Base-by-base conservation (phyloP, 148 eudicot species). In the Arctostaphylos glauca region DNA sequence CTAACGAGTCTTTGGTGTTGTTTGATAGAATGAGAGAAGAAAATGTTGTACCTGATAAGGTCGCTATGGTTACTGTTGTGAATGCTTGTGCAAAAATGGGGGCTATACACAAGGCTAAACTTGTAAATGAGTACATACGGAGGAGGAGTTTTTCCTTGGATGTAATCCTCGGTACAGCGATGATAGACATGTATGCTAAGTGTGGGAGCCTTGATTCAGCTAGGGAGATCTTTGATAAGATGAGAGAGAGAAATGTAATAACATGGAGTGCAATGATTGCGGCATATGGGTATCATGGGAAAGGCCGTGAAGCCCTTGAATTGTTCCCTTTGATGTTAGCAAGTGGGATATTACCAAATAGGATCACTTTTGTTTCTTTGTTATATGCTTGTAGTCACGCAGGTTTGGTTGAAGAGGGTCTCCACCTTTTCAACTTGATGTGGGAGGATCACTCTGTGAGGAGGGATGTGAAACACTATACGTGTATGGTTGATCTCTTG, bases 101-200 rank as follows among this genome's bases (percentile, higher is more conserved):
- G 23, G 76, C 86, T 19, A 9, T 81, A 83, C 71, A 80, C 76
- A 81, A 84, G 67, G 83, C 86, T 41, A 84, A 71, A 80, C 66
- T 49, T 54, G 3, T 84, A 9, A 58, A 84, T 80, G 83, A 81
- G 47, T 84, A 80, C 31, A 76, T 84, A 66, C 8, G 38, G 23
- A 6, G 38, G 50, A 76, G 52, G 81, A 75, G 56, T 43, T 49
- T 81, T 21, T 81, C 81, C 16, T 76, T 84, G 68, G 83, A 84
- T 84, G 81, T 84, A 2, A 67, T 81, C 6, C 16, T 84, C 60
- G 86, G 84, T 21, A 78, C 84, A 3, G 80, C 87, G 0, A 77
- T 83, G 84, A 77, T 86, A n/a, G 88, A 86, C 70, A 83, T 86
- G 88, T 86, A 80, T 86, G 81, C 88, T 16, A 86, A 86, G 68